A percentile compares a stretch with the other conserved stretches of the same genome.
Conservation (phyloP, 2,329 filamentous ascomycete genomes). For the Geosmithia putterillii region DNA sequence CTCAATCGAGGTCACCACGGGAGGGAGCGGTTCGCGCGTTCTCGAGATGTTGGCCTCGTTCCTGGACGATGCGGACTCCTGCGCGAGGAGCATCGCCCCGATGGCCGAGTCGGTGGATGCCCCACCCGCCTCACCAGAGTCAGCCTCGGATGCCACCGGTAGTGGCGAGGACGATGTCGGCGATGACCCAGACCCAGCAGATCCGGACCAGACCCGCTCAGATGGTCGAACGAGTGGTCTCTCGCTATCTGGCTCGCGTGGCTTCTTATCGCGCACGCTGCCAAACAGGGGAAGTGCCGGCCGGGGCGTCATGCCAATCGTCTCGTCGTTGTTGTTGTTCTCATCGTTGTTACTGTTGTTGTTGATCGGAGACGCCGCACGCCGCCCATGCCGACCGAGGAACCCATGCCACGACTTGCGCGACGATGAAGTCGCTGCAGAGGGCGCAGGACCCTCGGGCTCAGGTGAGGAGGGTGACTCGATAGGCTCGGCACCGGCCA, state of each 20-base stretch:
- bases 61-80: slow-evolving; percentile 36
- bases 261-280: slow-evolving; percentile 54
- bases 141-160: not conserved
- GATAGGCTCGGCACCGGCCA: slow-evolving; percentile 29
- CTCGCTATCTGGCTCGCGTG: slow-evolving; percentile 35
- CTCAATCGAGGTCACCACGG: slow-evolving; percentile 59
- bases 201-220: slow-evolving; percentile 18
- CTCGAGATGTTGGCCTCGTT: slow-evolving; percentile 44
- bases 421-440: slow-evolving; percentile 18
- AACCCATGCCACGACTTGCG: slow-evolving; percentile 38
- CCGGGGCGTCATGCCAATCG: slow-evolving; percentile 52
- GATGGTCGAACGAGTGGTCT: slow-evolving; percentile 44
- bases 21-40: slow-evolving; percentile 53
- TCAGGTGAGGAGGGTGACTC: slow-evolving; percentile 16
- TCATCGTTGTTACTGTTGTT: slow-evolving; percentile 38
- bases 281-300: slow-evolving; percentile 65
- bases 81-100: slow-evolving; percentile 34
- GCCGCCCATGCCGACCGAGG: slow-evolving; percentile 27
- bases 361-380: no score
- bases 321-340: slow-evolving; percentile 49
- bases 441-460: slow-evolving; percentile 17
- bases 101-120: slow-evolving; percentile 48
- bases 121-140: no score
- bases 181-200: slow-evolving; percentile 10
- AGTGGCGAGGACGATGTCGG: slow-evolving; percentile 1